Base-by-base conservation (phyloP, 2,329 filamentous ascomycete genomes). In the Phyllosticta paracitricarpa region DNA sequence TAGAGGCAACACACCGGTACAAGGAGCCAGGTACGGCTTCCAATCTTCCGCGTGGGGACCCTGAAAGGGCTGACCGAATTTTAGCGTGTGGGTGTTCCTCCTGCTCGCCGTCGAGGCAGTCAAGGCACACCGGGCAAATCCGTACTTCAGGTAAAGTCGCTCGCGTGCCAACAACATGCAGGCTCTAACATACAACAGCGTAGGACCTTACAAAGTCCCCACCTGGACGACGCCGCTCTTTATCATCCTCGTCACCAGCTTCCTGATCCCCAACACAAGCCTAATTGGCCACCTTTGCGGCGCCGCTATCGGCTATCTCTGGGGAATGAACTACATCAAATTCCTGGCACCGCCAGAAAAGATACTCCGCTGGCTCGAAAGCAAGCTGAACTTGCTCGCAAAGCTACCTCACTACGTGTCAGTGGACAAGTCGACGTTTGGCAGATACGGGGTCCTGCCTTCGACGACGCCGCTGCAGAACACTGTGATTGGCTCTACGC, bases 361-460 rank as follows among this genome's bases (percentile, higher is more conserved):
- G 82, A 83, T 88, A 28, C 79, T 97, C 61, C 83, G 91, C 65
- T 97, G 89, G 86, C 82, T 97, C 61, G 94, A 99, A 76, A 84
- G 84, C 19, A 95, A 93, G 72, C 77, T 97, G 63, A 94, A 96
- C 70, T 80, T 97, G 9, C 80, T 96, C 24, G 89, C 86, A 22
- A 82, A 91, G 63, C 76, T 97, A 26, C 93, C 93, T 54, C 90
- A 96, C 75, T 97, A 96, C 69, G 88, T 97, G 56, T 95, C 89
- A 61, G 87, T 97, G 17, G 93, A 97, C 70, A 92, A 96, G 75
- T 97, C 96, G 81, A 96, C 90, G 5, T 96, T 93, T 69, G 93
- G 93, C 7, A 83, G 93, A 59, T 97, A 96, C 68, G 93, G 93
- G 1, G 89, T 97, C 14, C 78, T 97, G 61, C 93, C 92, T 3